Evolutionary conservation across 805 yeast genomes (phyloP), one percentile per base, ranked within the genome.

Genomic region (Teunomyces kruisii): DNA sequence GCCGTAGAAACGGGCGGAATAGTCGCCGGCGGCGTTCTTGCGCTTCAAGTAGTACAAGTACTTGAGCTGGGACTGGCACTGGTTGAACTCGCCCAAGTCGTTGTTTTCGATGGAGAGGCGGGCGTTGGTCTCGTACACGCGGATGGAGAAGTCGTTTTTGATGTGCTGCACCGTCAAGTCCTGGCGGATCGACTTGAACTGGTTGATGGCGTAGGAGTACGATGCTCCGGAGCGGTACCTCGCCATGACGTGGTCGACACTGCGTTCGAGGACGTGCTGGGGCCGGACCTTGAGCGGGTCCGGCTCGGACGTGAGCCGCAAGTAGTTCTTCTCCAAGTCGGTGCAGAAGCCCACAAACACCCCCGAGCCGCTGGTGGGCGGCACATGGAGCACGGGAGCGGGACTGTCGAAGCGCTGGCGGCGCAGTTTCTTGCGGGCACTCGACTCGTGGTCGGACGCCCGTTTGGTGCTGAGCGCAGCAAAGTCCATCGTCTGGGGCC

Each of bases 31-130:
- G 22, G 53, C 57, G 27, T 52, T 54, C n/a, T 67, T 59, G 40
- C 66, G 62, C 16, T 59, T 58, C 15, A 53, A 48, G 22, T 70
- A 77, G 58, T 85, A 91, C 17, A 91, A 68, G 37, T 76, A 71
- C 50, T 79, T 79, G 41, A 94, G 67, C 55, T 89, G 88, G 12
- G 95, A 81, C 63, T 87, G 96, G 61, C 98, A 94, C 62, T 92
- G 97, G 67, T 94, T 94, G 62, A 87, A 90, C 63, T 94, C 98
- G 8, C 97, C 97, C 50, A 92, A 67, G 63, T 92, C 99, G 32
- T 79, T 76, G 58, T 86, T 83, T 53, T 83, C 86, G 31, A 92
- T 75, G 0, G 97, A 96, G n/a, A 91, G 70, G 40, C 90, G 79
- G 3, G 94, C 94, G 64, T 92, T 96, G 2, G 83, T 76, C 63